Base-by-base conservation (phyloP, 345 rosid species). In the Rhodomyrtus tomentosa region DNA sequence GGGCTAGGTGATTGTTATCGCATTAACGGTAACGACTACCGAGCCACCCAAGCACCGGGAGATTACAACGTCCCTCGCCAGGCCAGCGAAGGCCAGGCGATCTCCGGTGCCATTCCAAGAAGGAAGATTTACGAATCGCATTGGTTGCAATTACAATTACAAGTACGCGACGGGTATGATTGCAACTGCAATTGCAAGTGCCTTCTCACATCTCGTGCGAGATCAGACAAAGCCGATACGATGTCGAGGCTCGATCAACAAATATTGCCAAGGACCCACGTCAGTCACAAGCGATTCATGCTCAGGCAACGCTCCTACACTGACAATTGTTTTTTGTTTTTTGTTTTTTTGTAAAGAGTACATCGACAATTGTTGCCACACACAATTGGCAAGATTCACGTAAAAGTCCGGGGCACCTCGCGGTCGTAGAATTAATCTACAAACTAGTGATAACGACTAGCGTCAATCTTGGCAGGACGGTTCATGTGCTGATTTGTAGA, bases 21-120 rank as follows among this genome's bases (percentile, higher is more conserved):
- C 32, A 12, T 25, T 48, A 38, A n/a, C n/a, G n/a, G n/a, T n/a
- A n/a, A n/a, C 49, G 49, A 8, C 49, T 45, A 2, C 50, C 3
- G 50, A 48, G 50, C 50, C 50, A 48, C 50, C 50, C 36, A n/a
- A n/a, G 36, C 4, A 56, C 36, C 14, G 12, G 5, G 18, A 56
- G 68, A 7, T 16, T n/a, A 27, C 13, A n/a, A 15, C 32, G 12
- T n/a, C 27, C 68, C 68, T n/a, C 0, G 9, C 18, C 32, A 2
- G 5, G 32, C 3, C 6, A n/a, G 68, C 8, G 0, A 56, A 56
- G 36, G 36, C n/a, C 32, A n/a, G 0, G 1, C 0, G 0, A 56
- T 29, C 62, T 58, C 7, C 16, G 0, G 20, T 27, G 5, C 29
- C 36, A 18, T 27, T 58, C 36, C 36, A 27, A 27, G 72, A 58